Conservation (phyloP, 495 filamentous ascomycete species). For the Neurospora africana region DNA sequence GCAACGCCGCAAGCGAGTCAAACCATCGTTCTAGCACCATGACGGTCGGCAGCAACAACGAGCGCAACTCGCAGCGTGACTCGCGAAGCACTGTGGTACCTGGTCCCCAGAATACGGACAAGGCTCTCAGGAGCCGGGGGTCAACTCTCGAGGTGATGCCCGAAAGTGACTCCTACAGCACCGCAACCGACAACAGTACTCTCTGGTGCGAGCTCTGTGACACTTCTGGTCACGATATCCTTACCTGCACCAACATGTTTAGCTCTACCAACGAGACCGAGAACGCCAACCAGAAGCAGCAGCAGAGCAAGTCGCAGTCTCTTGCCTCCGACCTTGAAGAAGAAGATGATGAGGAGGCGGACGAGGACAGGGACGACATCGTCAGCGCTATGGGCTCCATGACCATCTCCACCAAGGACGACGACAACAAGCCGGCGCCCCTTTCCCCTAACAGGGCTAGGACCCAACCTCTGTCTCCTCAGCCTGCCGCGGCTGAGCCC, state of each 20-base stretch:
- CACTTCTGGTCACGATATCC: slow-evolving; percentile 82
- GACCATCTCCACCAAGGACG: slow-evolving; percentile 22
- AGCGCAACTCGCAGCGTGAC: slow-evolving; percentile 44
- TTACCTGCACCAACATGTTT: slow-evolving; percentile 87
- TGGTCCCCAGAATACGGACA: slow-evolving; percentile 31
- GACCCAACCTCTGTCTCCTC: slow-evolving; percentile 37
- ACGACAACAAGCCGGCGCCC: slow-evolving; percentile 37
- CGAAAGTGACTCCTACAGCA: slow-evolving; percentile 64
- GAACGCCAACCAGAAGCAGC: slow-evolving; percentile 17
- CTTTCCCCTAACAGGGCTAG: slow-evolving; percentile 39
- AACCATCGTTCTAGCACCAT: slow-evolving; percentile 38
- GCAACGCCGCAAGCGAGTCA: slow-evolving; percentile 16
- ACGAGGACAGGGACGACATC: slow-evolving; percentile 34
- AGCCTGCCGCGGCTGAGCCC: slow-evolving; percentile 32
- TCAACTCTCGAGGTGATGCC: slow-evolving; percentile 48
- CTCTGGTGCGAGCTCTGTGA: slow-evolving; percentile 97
- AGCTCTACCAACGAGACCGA: slow-evolving; percentile 15
- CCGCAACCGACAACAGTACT: slow-evolving; percentile 57
- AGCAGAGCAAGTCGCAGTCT: slow-evolving; percentile 10
- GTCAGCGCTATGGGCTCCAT: slow-evolving; percentile 36
- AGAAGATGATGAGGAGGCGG: not conserved
- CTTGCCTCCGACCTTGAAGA: not conserved
- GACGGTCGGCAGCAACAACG: slow-evolving; percentile 39
- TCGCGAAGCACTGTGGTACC: slow-evolving; percentile 48
- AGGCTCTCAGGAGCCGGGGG: slow-evolving; percentile 29